These are phyloP conservation scores for Mycocentrospora acerina DNA, from an alignment of 2,329 filamentous ascomycete species.

Conservation along the genomic window DNA sequence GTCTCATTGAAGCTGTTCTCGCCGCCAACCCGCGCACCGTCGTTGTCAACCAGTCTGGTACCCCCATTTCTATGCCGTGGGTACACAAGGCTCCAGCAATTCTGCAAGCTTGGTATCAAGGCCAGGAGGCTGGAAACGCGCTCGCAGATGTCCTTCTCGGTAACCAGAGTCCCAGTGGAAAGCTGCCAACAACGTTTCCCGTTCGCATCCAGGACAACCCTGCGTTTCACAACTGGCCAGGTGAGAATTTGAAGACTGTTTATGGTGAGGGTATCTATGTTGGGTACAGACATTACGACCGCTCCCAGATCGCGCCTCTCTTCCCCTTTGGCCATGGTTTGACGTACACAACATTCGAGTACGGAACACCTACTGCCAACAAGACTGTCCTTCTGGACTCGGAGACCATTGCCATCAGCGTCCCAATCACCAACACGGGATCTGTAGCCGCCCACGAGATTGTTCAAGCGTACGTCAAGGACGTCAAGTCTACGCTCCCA, in stretches of 20 bases:
- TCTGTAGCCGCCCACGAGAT: slow-evolving; percentile 60
- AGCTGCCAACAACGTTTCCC: slow-evolving; percentile 73
- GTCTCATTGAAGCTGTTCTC: slow-evolving; percentile 64
- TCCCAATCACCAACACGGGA: slow-evolving; percentile 60
- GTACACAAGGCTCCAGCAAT: slow-evolving; percentile 64
- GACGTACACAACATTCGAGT: slow-evolving; percentile 72
- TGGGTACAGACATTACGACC: slow-evolving; percentile 73
- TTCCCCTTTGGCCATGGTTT: slow-evolving; percentile 80
- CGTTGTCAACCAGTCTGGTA: slow-evolving; percentile 75
- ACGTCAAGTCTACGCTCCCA: slow-evolving; percentile 62
- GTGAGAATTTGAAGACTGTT: slow-evolving; percentile 66
- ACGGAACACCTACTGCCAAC: slow-evolving; percentile 59
- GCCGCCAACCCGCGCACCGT: slow-evolving; percentile 67
- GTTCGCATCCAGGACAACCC: slow-evolving; percentile 62
- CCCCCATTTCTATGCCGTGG: slow-evolving; percentile 73
- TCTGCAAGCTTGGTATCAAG: slow-evolving; percentile 79
- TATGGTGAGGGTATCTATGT: slow-evolving; percentile 75
- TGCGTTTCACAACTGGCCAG: slow-evolving; percentile 71
- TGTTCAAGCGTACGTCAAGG: slow-evolving; percentile 68
- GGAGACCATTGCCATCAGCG: slow-evolving; percentile 48
- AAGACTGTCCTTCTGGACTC: slow-evolving; percentile 51
- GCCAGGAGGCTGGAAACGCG: slow-evolving; percentile 81
- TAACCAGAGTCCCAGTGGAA: slow-evolving; percentile 71
- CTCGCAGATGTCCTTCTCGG: slow-evolving; percentile 78
- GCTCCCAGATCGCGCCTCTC: slow-evolving; percentile 58